A percentile compares a stretch with the other conserved stretches of the same genome.
phyloP scores from a whole-genome alignment of 148 eudicot genomes.

The Amaranthus cruentus region DNA sequence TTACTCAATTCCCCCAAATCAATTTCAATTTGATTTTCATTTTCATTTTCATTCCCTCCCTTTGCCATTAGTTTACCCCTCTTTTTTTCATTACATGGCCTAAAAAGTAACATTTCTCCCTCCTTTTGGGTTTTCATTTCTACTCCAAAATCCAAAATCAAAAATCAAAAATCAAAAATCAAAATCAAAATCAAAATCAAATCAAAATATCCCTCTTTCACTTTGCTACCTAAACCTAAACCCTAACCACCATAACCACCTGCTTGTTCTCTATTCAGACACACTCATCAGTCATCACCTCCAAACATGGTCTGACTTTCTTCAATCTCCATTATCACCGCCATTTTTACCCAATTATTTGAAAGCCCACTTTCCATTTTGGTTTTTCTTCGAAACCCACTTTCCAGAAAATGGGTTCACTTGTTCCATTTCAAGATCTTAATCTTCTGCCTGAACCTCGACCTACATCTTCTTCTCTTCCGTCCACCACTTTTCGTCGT shows the following conservation, averaged over 20 bases:
- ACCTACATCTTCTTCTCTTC: neutral
- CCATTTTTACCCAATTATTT: neutral
- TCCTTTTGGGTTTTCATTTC: neutral
- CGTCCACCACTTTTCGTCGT: conserved; percentile 1
- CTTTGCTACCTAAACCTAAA: conserved; percentile 13
- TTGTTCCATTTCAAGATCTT: conserved; percentile 43
- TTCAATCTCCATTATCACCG: neutral
- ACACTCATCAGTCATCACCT: neutral
- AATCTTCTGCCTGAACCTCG: conserved; percentile 36
- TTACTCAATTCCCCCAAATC: too few relatives aligned
- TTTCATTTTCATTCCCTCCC: neutral
- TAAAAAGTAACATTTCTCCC: neutral
- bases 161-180: neutral
- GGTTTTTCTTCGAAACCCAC: neutral
- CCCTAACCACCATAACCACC: conserved; percentile 18
- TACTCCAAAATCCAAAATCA: neutral
- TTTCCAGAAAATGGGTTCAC: conserved; percentile 35
- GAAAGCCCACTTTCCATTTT: neutral
- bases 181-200: neutral
- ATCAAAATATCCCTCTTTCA: neutral
- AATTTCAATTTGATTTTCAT: neutral
- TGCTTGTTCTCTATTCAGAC: neutral
- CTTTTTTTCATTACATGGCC: neutral
- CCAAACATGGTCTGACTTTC: neutral
- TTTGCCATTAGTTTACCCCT: too few relatives aligned